Evolutionary conservation across 108 stramenopile species (phyloP).

Genomic region (Discostella pseudostelligera): DNA sequence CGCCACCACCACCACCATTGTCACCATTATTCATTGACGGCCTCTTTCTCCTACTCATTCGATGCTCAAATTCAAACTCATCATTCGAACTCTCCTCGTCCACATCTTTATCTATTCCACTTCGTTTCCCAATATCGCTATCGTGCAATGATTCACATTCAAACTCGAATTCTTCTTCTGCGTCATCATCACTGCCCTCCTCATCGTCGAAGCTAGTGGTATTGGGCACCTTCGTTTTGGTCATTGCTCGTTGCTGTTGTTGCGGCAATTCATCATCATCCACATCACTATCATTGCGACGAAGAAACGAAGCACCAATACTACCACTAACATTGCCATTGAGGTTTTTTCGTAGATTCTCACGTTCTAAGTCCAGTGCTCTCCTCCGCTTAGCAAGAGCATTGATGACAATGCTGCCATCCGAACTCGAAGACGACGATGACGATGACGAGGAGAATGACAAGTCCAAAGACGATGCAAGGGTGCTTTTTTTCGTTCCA

Average conservation of each 20-base stretch:
- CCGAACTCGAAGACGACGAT: background rate
- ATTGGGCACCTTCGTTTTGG: background rate
- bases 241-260: background rate
- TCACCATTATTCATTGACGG: no score
- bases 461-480: background rate
- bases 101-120: no score
- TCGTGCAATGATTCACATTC: background rate
- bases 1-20: no score
- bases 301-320: background rate
- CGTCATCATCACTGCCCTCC: background rate
- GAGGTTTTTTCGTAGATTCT: background rate
- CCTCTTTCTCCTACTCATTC: no score
- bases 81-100: background rate
- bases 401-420: background rate
- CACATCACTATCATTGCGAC: background rate
- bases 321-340: no score
- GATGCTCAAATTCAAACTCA: no score
- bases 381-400: background rate
- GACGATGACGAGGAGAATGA: background rate
- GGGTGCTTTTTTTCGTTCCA: background rate
- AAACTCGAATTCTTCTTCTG: conserved; percentile 2
- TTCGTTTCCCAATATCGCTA: background rate
- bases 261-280: background rate
- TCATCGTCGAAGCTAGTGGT: background rate
- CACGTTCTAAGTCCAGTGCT: background rate